Base-by-base conservation (phyloP, 192 early-diverging fungal genomes). In the Spinellus fusiger region DNA sequence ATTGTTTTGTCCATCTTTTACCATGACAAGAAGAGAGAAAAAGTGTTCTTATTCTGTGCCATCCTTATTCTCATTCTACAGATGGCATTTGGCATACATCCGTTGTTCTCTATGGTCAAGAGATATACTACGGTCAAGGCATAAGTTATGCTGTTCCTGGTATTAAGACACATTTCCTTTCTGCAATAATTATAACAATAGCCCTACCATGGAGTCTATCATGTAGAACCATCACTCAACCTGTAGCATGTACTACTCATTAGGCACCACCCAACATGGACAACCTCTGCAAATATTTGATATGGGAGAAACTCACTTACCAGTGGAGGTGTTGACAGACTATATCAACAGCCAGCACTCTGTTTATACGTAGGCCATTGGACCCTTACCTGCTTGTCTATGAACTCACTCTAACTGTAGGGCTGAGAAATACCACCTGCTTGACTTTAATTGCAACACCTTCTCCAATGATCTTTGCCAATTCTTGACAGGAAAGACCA, bases 391-490 rank as follows among this genome's bases (percentile, higher is more conserved):
- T n/a, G n/a, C n/a, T n/a, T n/a, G n/a, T n/a, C n/a, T n/a, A n/a
- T n/a, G n/a, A 5, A 12, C 18, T n/a, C 10, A n/a, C 23, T 44
- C 25, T 56, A 23, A 22, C 13, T 53, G 22, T 53, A 71, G 70
- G 15, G 73, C 87, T 1, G 88, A 88, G 28, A 83, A 84, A 46
- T 95, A 95, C 65, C 90, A 93, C 74, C 63, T 95, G 29, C 75
- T 95, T 46, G 82, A 95, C 59, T 87, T 90, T 70, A 95, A 95
- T 71, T 95, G 93, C 80, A 95, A 89, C 64, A 83, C 71, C 15
- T 91, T 93, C 52, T 78, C 84, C 9, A 83, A 88, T 53, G 86
- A 89, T 52, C 69, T 92, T 0, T 91, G 90, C 63, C 78, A 90
- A 49, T 93, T 93, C 61, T 76, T 95, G 31, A 85, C 86, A 0